These are phyloP conservation scores for Sporothrix phasma DNA, from an alignment of 2,329 filamentous ascomycete species.

Conservation along the genomic window DNA sequence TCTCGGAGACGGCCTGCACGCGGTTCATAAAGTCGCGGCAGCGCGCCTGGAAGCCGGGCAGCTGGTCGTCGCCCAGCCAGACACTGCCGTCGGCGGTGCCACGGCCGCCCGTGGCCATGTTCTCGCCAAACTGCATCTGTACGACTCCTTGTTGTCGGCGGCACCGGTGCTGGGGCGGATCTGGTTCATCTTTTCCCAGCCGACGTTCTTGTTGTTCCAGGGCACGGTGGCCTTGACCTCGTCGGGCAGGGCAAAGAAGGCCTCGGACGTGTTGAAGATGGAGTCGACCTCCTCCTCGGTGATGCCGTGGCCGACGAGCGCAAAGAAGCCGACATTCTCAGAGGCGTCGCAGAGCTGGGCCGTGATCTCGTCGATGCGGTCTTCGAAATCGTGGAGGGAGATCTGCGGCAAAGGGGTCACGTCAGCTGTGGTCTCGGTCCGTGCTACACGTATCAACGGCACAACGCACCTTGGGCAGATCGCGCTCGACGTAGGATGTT, in stretches of 20 bases:
- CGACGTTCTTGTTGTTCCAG: slow-evolving; percentile 45
- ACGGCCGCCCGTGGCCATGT: slow-evolving; percentile 37
- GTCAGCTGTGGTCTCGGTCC: background rate
- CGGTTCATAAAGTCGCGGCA: slow-evolving; percentile 44
- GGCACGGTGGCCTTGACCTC: slow-evolving; percentile 43
- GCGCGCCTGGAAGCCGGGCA: slow-evolving; percentile 38
- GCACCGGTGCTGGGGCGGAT: slow-evolving; percentile 49
- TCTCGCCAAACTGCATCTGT: slow-evolving; percentile 49
- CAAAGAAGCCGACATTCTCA: slow-evolving; percentile 51
- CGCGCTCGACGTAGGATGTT: slow-evolving; percentile 16
- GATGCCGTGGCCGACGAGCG: slow-evolving; percentile 39
- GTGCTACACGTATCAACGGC: background rate
- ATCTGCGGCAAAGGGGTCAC: slow-evolving; percentile 27
- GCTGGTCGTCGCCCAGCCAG: slow-evolving; percentile 39
- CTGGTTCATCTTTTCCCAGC: slow-evolving; percentile 51
- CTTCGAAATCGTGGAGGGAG: slow-evolving; percentile 43
- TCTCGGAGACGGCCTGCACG: slow-evolving; percentile 43
- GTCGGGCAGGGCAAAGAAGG: slow-evolving; percentile 45
- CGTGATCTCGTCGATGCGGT: slow-evolving; percentile 45
- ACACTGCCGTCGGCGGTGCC: slow-evolving; percentile 21
- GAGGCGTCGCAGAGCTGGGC: slow-evolving; percentile 41
- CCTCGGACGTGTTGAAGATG: slow-evolving; percentile 28
- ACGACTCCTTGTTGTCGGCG: slow-evolving; percentile 51
- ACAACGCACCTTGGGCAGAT: slow-evolving; percentile 16
- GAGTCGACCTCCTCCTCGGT: slow-evolving; percentile 34